phyloP scores from a whole-genome alignment of 2,329 filamentous ascomycete species.

The Bipolaris bicolor region DNA sequence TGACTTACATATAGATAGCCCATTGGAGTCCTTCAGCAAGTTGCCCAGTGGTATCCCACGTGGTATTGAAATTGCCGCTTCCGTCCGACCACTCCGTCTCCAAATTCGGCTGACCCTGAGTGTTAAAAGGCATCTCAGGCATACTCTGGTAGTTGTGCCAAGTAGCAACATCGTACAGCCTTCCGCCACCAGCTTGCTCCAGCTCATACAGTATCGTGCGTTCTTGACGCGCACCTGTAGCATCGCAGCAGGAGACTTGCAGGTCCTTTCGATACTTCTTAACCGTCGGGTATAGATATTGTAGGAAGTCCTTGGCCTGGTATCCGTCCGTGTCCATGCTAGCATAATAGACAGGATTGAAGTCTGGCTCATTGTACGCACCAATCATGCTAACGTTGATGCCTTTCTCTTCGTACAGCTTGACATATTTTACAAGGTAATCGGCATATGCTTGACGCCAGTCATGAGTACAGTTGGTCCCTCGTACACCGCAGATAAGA shows the following conservation, averaged over 20 bases:
- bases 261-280: conserved; percentile 39
- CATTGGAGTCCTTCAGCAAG: conserved; percentile 60
- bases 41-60: conserved; percentile 56
- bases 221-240: conserved; percentile 37
- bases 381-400: conserved; percentile 49
- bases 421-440: conserved; percentile 54
- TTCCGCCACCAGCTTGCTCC: conserved; percentile 45
- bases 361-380: conserved; percentile 54
- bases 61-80: conserved; percentile 40
- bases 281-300: conserved; percentile 50
- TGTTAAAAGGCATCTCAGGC: conserved; percentile 49
- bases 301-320: conserved; percentile 58
- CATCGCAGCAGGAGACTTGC: conserved; percentile 52
- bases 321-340: conserved; percentile 54
- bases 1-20: conserved; percentile 56
- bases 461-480: conserved; percentile 47
- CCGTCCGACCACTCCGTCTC: conserved; percentile 58
- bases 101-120: conserved; percentile 53
- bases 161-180: conserved; percentile 48
- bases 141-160: conserved; percentile 51
- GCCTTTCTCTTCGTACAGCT: conserved; percentile 48
- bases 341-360: conserved; percentile 47
- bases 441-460: conserved; percentile 57
- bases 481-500: conserved; percentile 52
- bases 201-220: conserved; percentile 23